Conservation (phyloP, 257 asterid species). For the Haberlea rhodopensis region DNA sequence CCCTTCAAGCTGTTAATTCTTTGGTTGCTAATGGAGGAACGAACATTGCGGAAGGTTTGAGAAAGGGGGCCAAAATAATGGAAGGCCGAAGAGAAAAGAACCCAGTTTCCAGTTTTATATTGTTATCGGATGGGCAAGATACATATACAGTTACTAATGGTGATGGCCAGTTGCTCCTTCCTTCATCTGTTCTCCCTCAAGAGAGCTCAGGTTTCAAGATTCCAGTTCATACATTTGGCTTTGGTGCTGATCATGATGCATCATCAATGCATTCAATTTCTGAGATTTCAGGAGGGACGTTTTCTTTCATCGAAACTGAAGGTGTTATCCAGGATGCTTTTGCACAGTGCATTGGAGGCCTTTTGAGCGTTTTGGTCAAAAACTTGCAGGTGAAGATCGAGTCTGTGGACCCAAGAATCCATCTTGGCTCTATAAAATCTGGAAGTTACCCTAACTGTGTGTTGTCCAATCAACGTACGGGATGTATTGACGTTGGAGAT, state of each 20-base stretch:
- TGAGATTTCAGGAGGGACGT: constrained; percentile 93
- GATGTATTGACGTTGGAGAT: constrained; percentile 78
- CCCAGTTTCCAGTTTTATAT: constrained; percentile 79
- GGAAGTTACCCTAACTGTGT: constrained; percentile 72
- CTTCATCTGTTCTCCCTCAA: constrained; percentile 56
- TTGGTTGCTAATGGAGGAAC: constrained; percentile 95
- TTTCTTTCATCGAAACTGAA: constrained; percentile 94
- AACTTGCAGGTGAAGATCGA: constrained; percentile 57
- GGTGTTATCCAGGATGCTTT: constrained; percentile 96
- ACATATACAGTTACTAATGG: constrained; percentile 68
- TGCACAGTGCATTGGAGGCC: constrained; percentile 99
- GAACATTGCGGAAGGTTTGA: constrained; percentile 92
- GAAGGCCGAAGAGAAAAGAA: constrained; percentile 42
- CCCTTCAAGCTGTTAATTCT: constrained; percentile 83
- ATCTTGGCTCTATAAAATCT: constrained; percentile 54
- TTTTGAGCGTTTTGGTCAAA: constrained; percentile 87
- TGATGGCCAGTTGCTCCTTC: constrained; percentile 57
- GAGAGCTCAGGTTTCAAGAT: constrained; percentile 52
- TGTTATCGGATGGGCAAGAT: constrained; percentile 94
- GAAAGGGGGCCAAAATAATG: constrained; percentile 75
- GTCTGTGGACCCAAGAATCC: constrained; percentile 50
- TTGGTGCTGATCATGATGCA: constrained; percentile 40
- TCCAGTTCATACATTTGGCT: constrained; percentile 93
- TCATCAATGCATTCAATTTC: constrained; percentile 84
- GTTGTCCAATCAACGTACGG: constrained; percentile 46